Evolutionary conservation across 768 basidiomycete genomes (phyloP).

Genomic region (Amanita thiersii): DNA sequence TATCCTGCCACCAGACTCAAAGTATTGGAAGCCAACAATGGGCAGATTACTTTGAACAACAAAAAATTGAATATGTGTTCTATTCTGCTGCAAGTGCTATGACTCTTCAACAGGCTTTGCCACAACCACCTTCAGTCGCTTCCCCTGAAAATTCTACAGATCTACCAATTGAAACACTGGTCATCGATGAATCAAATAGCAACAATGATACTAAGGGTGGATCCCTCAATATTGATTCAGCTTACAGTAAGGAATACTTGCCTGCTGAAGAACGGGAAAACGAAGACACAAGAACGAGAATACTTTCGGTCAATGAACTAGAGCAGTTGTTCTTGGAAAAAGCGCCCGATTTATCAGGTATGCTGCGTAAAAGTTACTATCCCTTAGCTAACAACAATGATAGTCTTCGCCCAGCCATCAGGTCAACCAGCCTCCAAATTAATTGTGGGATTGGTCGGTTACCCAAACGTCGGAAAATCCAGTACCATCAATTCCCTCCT

Average conservation of each 20-base stretch:
- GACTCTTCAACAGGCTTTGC: slow-evolving; percentile 70
- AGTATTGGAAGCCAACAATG: slow-evolving; percentile 52
- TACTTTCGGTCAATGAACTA: slow-evolving; percentile 80
- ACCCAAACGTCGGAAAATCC: slow-evolving; percentile 98
- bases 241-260: slow-evolving; percentile 34
- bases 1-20: neutral
- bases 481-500: slow-evolving; percentile 95
- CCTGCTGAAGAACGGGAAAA: slow-evolving; percentile 46
- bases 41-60: slow-evolving; percentile 86
- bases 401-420: slow-evolving; percentile 53
- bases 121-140: slow-evolving; percentile 18
- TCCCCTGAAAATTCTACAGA: too few species aligned
- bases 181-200: slow-evolving; percentile 15
- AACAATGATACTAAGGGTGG: slow-evolving; percentile 20
- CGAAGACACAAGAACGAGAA: slow-evolving; percentile 60
- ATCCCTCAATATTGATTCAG: slow-evolving; percentile 16
- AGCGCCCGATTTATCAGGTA: slow-evolving; percentile 68
- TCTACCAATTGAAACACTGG: too few species aligned
- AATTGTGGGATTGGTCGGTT: slow-evolving; percentile 88
- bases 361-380: slow-evolving; percentile 14
- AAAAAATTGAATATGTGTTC: slow-evolving; percentile 77
- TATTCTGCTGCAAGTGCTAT: slow-evolving; percentile 88
- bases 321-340: slow-evolving; percentile 70
- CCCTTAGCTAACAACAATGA: neutral
- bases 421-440: slow-evolving; percentile 57